These are phyloP conservation scores for Purshia tridentata DNA, from an alignment of 306 rosid genomes.

Conservation along the genomic window DNA sequence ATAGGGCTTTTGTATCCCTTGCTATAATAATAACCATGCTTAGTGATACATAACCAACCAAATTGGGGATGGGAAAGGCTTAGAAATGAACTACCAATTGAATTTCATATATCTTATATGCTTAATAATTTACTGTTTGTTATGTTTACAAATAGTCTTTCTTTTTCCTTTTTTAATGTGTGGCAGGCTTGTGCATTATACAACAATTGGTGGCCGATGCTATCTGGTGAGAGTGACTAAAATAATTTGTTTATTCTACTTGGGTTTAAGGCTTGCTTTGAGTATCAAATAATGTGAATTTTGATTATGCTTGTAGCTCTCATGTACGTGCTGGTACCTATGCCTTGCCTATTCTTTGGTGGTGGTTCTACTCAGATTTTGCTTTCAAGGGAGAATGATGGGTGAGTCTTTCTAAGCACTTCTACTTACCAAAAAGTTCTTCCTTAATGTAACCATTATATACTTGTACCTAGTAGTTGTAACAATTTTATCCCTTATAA, in stretches of 20 bases:
- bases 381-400: slow-evolving; percentile 68
- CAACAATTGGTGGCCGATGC: slow-evolving; percentile 98
- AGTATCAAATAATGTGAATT: slow-evolving; percentile 12
- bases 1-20: background rate
- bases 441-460: background rate
- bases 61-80: background rate
- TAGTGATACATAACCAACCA: background rate
- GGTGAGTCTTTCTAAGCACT: slow-evolving; percentile 40
- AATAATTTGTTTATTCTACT: slow-evolving; percentile 12
- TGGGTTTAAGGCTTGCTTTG: slow-evolving; percentile 7
- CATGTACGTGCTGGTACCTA: slow-evolving; percentile 85
- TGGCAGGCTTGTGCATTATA: slow-evolving; percentile 91
- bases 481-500: background rate
- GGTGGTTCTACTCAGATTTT: slow-evolving; percentile 86
- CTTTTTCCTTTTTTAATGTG: slow-evolving; percentile 18
- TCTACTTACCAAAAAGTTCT: background rate
- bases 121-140: slow-evolving; percentile 16
- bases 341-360: slow-evolving; percentile 98
- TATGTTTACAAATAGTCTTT: background rate
- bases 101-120: background rate
- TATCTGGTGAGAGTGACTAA: slow-evolving; percentile 60
- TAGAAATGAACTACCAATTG: background rate
- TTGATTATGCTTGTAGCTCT: slow-evolving; percentile 67
- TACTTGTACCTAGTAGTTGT: background rate
- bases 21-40: background rate